Evolutionary conservation across 1,139 yeast genomes (phyloP), one percentile per base, ranked within the genome.

Genomic region (Blastobotrys persicus): DNA sequence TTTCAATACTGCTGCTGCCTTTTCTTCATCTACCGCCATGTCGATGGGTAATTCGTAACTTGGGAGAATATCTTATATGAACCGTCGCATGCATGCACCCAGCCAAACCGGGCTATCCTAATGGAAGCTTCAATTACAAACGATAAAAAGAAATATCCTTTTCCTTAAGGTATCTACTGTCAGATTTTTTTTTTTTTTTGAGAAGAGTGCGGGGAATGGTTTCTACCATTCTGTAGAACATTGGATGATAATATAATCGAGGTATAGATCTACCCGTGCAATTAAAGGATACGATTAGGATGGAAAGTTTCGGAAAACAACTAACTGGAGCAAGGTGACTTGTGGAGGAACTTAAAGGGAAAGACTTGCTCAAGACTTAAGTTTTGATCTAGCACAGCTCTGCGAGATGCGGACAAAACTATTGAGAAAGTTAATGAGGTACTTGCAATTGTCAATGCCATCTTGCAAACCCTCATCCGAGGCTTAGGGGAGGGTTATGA

Each of bases 1-100:
- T 19, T 26, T 26, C 40, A 47, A 31, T 17, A 47, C 44, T 14
- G 41, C 47, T 6, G 41, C 40, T 2, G 34, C 32, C 33, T 47
- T 20, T 17, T 44, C 45, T n/a, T 46, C 17, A 14, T 42, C 45
- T 38, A 46, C 33, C 13, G 43, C 31, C 13, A 37, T n/a, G n/a
- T n/a, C n/a, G n/a, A n/a, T n/a, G n/a, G n/a, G n/a, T n/a, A n/a
- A n/a, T n/a, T n/a, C n/a, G n/a, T n/a, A n/a, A n/a, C n/a, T n/a
- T n/a, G n/a, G n/a, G n/a, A n/a, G n/a, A n/a, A n/a, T n/a, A n/a
- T n/a, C n/a, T n/a, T n/a, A n/a, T 23, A 23, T 23, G 28, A 6
- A 23, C 9, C 28, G 9, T 23, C 28, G 9, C 28, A 5, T 23
- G 28, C 28, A 23, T 23, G 9, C 28, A 23, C 9, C 9, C 28